Conservation (phyloP, 768 basidiomycete genomes). For the Mycena rosella region DNA sequence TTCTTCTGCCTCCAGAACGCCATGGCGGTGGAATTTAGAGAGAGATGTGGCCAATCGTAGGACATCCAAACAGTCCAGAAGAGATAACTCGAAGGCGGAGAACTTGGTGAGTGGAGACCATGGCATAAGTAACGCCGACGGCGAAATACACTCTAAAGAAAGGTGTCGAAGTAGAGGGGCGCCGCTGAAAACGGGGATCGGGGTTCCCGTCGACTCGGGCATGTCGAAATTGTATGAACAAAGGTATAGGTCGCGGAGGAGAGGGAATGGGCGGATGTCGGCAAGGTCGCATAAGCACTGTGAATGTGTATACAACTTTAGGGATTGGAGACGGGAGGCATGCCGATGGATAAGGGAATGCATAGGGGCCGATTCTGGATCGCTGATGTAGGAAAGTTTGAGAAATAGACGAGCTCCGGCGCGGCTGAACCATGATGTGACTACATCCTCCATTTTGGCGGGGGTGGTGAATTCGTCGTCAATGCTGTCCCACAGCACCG, state of each 20-base stretch:
- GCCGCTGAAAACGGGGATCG: not conserved
- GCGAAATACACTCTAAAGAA: not conserved
- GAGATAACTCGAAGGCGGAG: not conserved
- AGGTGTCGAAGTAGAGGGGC: constrained; percentile 16
- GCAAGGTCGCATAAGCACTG: not conserved
- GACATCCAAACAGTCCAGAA: constrained; percentile 1
- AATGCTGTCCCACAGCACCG: constrained; percentile 25
- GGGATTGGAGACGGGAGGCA: constrained; percentile 17
- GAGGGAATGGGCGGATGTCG: constrained; percentile 9
- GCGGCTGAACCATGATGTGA: constrained; percentile 20
- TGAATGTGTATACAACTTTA: not conserved
- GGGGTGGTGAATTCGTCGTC: not conserved
- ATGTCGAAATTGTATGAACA: not conserved
- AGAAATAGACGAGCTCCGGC: constrained; percentile 16
- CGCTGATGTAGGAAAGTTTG: not conserved
- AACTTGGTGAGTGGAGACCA: constrained; percentile 17
- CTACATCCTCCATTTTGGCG: not conserved
- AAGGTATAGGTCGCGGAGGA: constrained; percentile 4
- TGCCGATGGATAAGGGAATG: constrained; percentile 8
- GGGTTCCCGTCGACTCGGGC: too few relatives aligned
- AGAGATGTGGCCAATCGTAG: constrained; percentile 18
- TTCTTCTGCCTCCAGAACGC: not conserved
- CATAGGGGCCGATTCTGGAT: not conserved
- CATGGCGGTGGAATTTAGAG: constrained; percentile 6
- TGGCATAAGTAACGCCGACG: not conserved